Conservation (phyloP, 2,329 filamentous ascomycete species). For the Venturia nashicola region DNA sequence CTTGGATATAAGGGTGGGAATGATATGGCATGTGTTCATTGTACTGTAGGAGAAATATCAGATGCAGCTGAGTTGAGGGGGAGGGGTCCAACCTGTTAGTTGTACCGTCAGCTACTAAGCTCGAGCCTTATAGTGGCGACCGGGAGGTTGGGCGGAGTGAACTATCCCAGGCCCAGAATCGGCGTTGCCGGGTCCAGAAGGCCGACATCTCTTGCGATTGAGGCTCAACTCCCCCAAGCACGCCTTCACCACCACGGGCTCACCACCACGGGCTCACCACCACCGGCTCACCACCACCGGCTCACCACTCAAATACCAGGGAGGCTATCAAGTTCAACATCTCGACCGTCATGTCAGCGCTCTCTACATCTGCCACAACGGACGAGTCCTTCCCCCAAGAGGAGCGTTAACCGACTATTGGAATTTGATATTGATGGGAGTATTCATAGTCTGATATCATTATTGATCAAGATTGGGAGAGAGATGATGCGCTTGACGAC, state of each 20-base stretch:
- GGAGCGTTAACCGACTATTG: no score
- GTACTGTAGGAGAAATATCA: neutral
- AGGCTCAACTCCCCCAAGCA: neutral
- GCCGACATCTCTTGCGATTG: neutral
- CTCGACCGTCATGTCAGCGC: neutral
- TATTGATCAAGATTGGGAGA: no score
- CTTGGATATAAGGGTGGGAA: neutral
- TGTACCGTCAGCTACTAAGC: neutral
- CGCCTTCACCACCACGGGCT: no score
- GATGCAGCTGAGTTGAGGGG: neutral
- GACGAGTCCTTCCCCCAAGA: neutral
- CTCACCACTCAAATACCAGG: neutral
- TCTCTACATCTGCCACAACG: neutral
- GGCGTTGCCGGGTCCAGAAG: neutral
- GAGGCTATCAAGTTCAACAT: neutral
- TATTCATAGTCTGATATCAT: no score
- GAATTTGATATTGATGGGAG: no score
- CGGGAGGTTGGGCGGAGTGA: neutral
- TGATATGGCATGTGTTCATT: neutral
- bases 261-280: no score
- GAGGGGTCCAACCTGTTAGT: neutral
- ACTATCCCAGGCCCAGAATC: neutral
- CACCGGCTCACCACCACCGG: no score
- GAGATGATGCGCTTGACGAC: no score
- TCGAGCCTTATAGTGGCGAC: neutral